A percentile compares a stretch with the other conserved stretches of the same genome.
phyloP scores from a whole-genome alignment of 2,329 filamentous ascomycete species.

The Aspergillus sp. region DNA sequence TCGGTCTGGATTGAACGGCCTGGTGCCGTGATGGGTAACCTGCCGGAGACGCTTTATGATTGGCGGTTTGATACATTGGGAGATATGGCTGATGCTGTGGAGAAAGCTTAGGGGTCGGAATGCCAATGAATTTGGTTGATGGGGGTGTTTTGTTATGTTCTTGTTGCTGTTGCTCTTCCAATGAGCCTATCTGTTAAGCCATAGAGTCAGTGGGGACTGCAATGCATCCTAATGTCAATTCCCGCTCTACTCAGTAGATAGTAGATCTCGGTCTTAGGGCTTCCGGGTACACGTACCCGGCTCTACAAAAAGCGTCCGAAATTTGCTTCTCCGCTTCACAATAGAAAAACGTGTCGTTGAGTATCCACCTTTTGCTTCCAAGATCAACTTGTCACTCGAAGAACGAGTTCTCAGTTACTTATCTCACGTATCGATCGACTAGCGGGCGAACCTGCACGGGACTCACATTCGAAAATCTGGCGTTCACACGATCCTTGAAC shows the following conservation, averaged over 20 bases:
- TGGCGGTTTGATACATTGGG: constrained; percentile 61
- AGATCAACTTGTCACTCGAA: background rate
- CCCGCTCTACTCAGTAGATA: background rate
- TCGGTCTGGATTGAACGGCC: constrained; percentile 64
- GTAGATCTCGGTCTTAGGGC: background rate
- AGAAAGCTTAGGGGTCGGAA: background rate
- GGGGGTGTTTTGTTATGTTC: background rate
- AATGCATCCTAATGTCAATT: no score
- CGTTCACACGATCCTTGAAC: background rate
- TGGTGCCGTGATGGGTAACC: constrained; percentile 42
- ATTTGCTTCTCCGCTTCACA: background rate
- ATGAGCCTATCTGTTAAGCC: background rate
- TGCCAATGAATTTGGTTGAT: background rate
- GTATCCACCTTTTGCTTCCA: background rate
- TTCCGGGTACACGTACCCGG: constrained; percentile 8
- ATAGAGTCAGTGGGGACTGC: background rate
- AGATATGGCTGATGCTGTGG: constrained; percentile 58
- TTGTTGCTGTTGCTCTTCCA: background rate
- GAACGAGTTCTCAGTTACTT: background rate
- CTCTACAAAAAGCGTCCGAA: background rate
- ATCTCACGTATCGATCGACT: background rate
- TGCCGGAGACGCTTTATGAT: constrained; percentile 44
- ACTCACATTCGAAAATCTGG: background rate
- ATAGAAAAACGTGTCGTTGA: background rate
- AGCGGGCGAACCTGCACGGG: background rate